Evolutionary conservation across 169 alveolate species (phyloP).

Genomic region (Condylostoma magnum): DNA sequence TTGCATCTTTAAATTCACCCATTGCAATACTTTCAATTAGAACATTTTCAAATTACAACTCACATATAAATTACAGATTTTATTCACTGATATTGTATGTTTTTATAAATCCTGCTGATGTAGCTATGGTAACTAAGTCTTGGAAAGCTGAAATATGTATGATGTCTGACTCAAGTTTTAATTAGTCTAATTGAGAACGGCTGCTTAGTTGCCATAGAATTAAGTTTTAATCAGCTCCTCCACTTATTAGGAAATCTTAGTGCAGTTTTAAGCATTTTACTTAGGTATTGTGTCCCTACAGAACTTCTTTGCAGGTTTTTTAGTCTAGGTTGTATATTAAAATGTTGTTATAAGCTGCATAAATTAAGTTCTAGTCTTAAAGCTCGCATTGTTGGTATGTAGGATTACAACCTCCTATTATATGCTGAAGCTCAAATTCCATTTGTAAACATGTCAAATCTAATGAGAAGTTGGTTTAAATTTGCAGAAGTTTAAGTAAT

Average conservation of each 20-base stretch:
- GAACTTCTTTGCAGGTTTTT: background rate
- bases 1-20: background rate
- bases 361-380: background rate
- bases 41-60: background rate
- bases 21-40: conserved; percentile 1
- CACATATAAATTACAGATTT: background rate
- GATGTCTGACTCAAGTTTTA: background rate
- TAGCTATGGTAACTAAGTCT: background rate
- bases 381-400: background rate
- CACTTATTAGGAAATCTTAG: background rate
- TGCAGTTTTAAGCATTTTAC: background rate
- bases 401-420: conserved; percentile 18
- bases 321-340: conserved; percentile 20
- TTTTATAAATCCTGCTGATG: background rate
- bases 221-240: conserved; percentile 5
- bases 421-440: too few species aligned
- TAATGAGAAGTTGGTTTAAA: too few species aligned
- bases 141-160: background rate
- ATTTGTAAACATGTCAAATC: too few species aligned
- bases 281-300: background rate
- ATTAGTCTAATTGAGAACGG: background rate
- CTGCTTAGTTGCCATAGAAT: conserved; percentile 10
- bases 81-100: conserved; percentile 1
- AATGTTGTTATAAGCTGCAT: background rate
- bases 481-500: too few species aligned